These are phyloP conservation scores for Plectranthus barbatus DNA, from an alignment of 257 asterid species.

Conservation along the genomic window DNA sequence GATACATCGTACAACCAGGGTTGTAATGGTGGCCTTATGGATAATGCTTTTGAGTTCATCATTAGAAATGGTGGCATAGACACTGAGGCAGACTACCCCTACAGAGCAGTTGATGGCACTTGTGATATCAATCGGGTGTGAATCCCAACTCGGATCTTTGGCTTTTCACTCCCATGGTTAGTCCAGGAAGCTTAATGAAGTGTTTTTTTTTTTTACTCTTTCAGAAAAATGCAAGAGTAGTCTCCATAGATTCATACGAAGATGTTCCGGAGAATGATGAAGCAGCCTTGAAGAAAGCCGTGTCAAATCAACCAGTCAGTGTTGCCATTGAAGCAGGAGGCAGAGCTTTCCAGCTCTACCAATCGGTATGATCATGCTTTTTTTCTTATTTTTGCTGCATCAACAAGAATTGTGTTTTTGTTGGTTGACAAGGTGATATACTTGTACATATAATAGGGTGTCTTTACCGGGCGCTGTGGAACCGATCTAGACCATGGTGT, in stretches of 20 bases:
- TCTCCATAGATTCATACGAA: conserved; percentile 65
- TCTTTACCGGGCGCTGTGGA: conserved; percentile 73
- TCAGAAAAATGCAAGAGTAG: conserved; percentile 73
- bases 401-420: too few species aligned
- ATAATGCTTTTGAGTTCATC: conserved; percentile 64
- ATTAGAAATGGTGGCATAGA: conserved; percentile 74
- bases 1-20: conserved; percentile 61
- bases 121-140: conserved; percentile 57
- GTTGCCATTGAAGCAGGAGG: conserved; percentile 96
- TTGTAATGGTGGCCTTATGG: conserved; percentile 92
- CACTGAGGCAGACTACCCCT: conserved; percentile 76
- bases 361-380: conserved; percentile 39
- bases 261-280: conserved; percentile 76
- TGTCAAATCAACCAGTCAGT: conserved; percentile 67
- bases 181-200: not conserved
- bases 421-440: not conserved
- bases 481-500: conserved; percentile 81
- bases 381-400: not conserved
- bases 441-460: conserved; percentile 42
- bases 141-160: not conserved
- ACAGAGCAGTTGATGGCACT: conserved; percentile 44
- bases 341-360: conserved; percentile 82
- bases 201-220: not conserved
- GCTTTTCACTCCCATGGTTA: not conserved
- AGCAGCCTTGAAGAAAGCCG: conserved; percentile 63